A percentile compares a stretch with the other conserved stretches of the same genome.
phyloP scores from a whole-genome alignment of 768 basidiomycete species.

The Suillus spraguei region DNA sequence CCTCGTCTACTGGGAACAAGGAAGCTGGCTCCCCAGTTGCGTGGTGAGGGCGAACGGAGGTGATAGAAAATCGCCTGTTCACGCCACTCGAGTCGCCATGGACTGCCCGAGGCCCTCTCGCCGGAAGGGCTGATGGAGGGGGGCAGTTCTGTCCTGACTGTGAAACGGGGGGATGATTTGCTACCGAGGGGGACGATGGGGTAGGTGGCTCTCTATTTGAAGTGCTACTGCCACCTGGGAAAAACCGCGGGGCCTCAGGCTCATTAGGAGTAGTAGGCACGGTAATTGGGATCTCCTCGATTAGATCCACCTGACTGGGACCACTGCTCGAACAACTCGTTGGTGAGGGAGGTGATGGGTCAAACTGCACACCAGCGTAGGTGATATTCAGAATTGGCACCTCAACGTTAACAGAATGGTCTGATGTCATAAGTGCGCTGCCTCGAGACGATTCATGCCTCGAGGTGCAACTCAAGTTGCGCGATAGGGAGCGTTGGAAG shows the following conservation, averaged over 20 bases:
- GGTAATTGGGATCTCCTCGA: background rate
- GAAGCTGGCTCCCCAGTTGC: background rate
- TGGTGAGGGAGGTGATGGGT: background rate
- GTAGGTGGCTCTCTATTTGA: background rate
- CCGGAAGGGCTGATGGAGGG: too few species aligned
- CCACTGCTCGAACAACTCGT: background rate
- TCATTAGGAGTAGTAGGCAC: background rate
- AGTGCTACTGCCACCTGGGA: background rate
- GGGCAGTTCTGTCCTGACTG: background rate
- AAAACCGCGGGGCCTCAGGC: too few species aligned
- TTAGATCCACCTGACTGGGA: background rate
- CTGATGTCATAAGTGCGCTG: background rate
- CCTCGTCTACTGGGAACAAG: slow-evolving; percentile 21
- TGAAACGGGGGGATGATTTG: background rate
- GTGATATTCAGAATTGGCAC: background rate
- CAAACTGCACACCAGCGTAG: background rate
- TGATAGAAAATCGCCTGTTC: background rate
- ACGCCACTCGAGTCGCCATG: background rate
- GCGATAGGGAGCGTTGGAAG: background rate
- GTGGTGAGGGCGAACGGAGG: background rate
- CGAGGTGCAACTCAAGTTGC: background rate
- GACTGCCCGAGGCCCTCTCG: too few species aligned
- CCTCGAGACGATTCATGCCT: background rate
- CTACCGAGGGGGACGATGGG: background rate
- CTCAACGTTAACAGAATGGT: background rate